These are phyloP conservation scores for Erodium moschatum DNA, from an alignment of 441 rosid genomes.

Conservation along the genomic window DNA sequence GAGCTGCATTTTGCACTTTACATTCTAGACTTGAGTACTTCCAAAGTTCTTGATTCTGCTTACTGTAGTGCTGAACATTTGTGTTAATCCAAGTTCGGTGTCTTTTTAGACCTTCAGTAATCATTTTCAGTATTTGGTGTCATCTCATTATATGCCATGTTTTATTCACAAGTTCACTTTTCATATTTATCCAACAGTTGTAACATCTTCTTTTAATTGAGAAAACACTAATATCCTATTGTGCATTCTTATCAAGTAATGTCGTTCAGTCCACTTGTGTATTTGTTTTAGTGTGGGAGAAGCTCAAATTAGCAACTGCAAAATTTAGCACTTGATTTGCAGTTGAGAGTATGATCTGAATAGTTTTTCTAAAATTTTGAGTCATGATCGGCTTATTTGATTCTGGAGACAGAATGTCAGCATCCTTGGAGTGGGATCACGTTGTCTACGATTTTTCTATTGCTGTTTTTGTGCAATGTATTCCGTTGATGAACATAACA, in stretches of 20 bases:
- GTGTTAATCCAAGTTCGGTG: neutral
- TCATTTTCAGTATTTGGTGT: neutral
- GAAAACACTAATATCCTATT: neutral
- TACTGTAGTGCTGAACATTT: conserved; percentile 2
- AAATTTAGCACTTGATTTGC: conserved; percentile 11
- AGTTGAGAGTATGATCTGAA: conserved; percentile 8
- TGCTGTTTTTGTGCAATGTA: conserved; percentile 14
- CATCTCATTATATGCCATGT: neutral
- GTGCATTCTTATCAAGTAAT: neutral
- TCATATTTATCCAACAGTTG: neutral
- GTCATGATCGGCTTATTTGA: conserved; percentile 1
- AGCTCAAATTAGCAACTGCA: neutral
- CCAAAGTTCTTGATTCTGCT: neutral
- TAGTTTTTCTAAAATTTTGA: neutral
- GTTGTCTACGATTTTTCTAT: conserved; percentile 13
- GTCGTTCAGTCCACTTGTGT: conserved; percentile 18
- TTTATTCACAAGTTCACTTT: neutral
- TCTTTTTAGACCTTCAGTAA: neutral
- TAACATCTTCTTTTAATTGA: neutral
- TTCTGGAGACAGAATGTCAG: conserved; percentile 7
- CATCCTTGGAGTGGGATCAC: conserved; percentile 11
- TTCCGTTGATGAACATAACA: conserved; percentile 14
- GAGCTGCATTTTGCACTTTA: conserved; percentile 8
- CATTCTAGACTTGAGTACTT: neutral
- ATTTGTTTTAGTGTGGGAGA: neutral